These are phyloP conservation scores for Yamadazyma phyllophila DNA, from an alignment of 805 yeast species.

Conservation along the genomic window DNA sequence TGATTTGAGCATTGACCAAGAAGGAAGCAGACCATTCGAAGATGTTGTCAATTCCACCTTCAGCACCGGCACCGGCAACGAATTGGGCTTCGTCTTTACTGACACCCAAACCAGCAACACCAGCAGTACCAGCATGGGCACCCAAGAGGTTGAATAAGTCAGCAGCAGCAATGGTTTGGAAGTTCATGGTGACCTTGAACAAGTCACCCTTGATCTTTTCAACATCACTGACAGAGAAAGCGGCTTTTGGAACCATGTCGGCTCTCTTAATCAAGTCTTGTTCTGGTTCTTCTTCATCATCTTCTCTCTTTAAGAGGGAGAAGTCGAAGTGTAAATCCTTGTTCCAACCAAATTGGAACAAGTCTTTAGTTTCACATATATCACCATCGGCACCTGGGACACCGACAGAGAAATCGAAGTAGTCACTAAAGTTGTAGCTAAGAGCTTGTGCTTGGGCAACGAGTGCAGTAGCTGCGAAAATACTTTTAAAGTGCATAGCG, in stretches of 20 bases:
- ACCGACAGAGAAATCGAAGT: slow-evolving; percentile 10
- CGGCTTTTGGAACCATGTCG: slow-evolving; percentile 21
- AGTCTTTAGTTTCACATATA: slow-evolving; percentile 8
- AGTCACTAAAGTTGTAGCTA: slow-evolving; percentile 9
- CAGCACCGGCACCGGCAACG: slow-evolving; percentile 13
- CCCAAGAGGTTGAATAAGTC: slow-evolving; percentile 13
- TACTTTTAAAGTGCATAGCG: slow-evolving; percentile 13
- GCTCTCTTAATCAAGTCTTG: slow-evolving; percentile 11
- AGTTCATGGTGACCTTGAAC: slow-evolving; percentile 25
- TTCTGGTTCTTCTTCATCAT: slow-evolving; percentile 1
- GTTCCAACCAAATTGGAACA: slow-evolving; percentile 12
- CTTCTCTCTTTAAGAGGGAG: slow-evolving; percentile 12
- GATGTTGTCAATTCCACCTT: slow-evolving; percentile 15
- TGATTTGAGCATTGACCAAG: slow-evolving; percentile 19
- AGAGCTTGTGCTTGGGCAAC: slow-evolving; percentile 10
- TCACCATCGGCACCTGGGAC: slow-evolving; percentile 5
- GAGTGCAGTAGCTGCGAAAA: slow-evolving; percentile 10
- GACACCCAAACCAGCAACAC: slow-evolving; percentile 17
- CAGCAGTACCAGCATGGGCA: slow-evolving; percentile 24
- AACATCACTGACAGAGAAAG: slow-evolving; percentile 24
- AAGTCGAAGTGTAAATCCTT: slow-evolving; percentile 9
- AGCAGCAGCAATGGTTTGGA: slow-evolving; percentile 15
- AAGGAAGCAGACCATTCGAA: slow-evolving; percentile 26
- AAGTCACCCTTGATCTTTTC: slow-evolving; percentile 19
- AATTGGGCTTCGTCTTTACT: slow-evolving; percentile 12